Evolutionary conservation across 129 eudicot genomes (phyloP), one percentile per base, ranked within the genome.

Genomic region (Flaveria linearis): DNA sequence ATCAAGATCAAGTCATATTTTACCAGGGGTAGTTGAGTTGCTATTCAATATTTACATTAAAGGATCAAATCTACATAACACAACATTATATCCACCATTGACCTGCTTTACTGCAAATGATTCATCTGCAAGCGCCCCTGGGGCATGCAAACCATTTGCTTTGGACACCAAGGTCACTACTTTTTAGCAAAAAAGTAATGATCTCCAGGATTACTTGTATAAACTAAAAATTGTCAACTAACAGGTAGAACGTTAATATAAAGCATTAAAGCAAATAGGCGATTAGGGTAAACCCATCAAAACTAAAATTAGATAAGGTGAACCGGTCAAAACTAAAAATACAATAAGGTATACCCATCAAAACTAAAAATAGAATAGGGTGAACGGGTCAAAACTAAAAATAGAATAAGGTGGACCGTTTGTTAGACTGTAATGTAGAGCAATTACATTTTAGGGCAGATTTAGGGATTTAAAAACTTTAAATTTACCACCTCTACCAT

Each of bases 401-500:
- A 23, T 41, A 26, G 14, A 60, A 26, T 5, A 5, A 64, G 3
- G 57, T 9, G 14, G 67, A 67, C 13, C 8, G 22, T 14, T 17
- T 23, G 36, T 64, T 52, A 39, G 17, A 73, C 6, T 56, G 50
- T 42, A 22, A 57, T 20, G 4, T 9, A 74, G 43, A 76, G 72
- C 64, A 80, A 88, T 26, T 66, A 91, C 98, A 84, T 9, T 7
- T 63, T 88, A 83, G 20, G 85, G 16, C 15, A 53, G 86, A 83
- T 71, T 82, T 50, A 67, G 82, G 61, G 96, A 79, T 76, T 86
- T 84, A 43, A 94, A 76, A 71, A 89, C 85, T 83, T 91, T 91
- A 13, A 87, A 72, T 75, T 73, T 80, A 9, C 97, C 99, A 65
- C 96, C 97, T 82, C 92, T 88, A 16, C 98, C 98, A 86, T 91